Evolutionary conservation across 371 early-diverging fungal species (phyloP).

Genomic region (Cokeromyces recurvatus): DNA sequence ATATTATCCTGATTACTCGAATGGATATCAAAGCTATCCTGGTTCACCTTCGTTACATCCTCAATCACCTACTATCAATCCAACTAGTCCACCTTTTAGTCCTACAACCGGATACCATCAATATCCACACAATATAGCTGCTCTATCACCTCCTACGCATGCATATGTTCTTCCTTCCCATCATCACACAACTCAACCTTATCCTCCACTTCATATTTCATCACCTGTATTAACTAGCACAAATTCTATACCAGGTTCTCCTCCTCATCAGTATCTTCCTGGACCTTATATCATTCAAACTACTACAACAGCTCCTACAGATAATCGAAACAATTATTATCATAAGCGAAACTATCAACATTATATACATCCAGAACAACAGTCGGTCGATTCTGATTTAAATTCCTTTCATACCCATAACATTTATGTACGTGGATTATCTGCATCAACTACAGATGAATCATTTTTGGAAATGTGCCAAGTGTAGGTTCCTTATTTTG

Average conservation of each 20-base stretch:
- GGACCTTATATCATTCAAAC: constrained; percentile 23
- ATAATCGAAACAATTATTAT: constrained; percentile 7
- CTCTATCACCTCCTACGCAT: constrained; percentile 37
- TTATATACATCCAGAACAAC: constrained; percentile 1
- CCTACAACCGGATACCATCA: constrained; percentile 36
- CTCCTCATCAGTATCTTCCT: constrained; percentile 29
- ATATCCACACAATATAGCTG: no score
- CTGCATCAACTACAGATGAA: constrained; percentile 69
- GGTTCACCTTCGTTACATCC: constrained; percentile 36
- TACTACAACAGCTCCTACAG: no score
- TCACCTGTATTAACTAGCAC: constrained; percentile 43
- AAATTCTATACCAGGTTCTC: constrained; percentile 31
- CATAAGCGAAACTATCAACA: neutral
- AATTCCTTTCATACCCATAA: constrained; percentile 50
- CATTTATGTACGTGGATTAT: constrained; percentile 83
- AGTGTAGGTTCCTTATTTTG: constrained; percentile 23
- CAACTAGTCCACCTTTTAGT: constrained; percentile 32
- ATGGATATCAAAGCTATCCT: constrained; percentile 44
- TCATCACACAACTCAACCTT: constrained; percentile 25
- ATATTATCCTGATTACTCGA: constrained; percentile 34
- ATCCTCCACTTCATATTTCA: constrained; percentile 44
- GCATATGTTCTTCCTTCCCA: constrained; percentile 36
- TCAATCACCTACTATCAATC: constrained; percentile 34
- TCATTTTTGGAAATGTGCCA: constrained; percentile 63
- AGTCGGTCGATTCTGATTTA: no score